A percentile compares a stretch with the other conserved stretches of the same genome.
Evolutionary conservation across 805 yeast species (phyloP).

Genomic region (Yamadazyma endophytica): DNA sequence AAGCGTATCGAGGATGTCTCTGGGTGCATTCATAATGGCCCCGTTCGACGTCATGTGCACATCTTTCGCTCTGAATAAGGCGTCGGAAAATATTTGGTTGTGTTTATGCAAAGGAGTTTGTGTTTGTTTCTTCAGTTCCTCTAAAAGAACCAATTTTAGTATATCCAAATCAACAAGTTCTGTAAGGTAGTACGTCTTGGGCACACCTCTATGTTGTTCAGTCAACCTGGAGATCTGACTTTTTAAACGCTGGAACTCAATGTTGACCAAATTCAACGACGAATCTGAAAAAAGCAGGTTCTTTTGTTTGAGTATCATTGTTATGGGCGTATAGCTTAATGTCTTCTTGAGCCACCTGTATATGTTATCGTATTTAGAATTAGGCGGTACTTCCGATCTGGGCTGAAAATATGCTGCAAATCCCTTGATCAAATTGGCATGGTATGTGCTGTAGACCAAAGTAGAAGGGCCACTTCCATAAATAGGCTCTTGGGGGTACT

Average conservation of each 20-base stretch:
- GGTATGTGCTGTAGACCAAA: no score
- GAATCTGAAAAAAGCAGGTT: slow-evolving; percentile 24
- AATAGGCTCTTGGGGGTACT: no score
- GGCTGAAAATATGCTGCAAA: slow-evolving; percentile 26
- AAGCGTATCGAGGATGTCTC: slow-evolving; percentile 2
- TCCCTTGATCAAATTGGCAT: slow-evolving; percentile 20
- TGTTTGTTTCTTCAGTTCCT: slow-evolving; percentile 1
- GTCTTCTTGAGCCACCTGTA: slow-evolving; percentile 27
- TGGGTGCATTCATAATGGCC: no score
- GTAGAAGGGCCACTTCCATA: no score
- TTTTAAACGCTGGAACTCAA: slow-evolving; percentile 15
- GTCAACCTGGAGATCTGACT: slow-evolving; percentile 9
- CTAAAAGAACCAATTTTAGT: slow-evolving; percentile 24
- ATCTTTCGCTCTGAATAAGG: no score
- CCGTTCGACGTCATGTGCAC: no score
- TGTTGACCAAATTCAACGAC: slow-evolving; percentile 18
- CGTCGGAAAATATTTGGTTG: no score
- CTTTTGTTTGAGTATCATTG: slow-evolving; percentile 23
- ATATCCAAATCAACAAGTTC: slow-evolving; percentile 25
- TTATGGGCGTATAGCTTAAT: slow-evolving; percentile 24
- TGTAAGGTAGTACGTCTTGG: slow-evolving; percentile 31
- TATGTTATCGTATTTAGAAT: slow-evolving; percentile 12
- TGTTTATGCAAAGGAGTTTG: neutral
- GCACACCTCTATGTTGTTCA: slow-evolving; percentile 11
- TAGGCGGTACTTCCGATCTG: slow-evolving; percentile 3